These are phyloP conservation scores for Apiotrichum gracile DNA, from an alignment of 1,284 basidiomycete species.

Conservation along the genomic window DNA sequence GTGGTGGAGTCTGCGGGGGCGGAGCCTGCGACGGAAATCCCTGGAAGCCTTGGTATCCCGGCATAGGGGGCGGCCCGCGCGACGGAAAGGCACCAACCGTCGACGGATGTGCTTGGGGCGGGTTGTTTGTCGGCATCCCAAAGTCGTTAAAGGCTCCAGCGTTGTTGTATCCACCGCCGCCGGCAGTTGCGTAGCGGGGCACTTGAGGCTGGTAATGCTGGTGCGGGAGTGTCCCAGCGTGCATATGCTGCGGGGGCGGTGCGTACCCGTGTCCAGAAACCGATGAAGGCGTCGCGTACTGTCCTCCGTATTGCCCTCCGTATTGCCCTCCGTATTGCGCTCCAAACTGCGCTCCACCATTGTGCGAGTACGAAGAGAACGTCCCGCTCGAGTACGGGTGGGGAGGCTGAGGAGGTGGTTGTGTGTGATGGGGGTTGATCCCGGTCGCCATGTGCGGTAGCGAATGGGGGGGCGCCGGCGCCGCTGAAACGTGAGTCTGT, in stretches of 20 bases:
- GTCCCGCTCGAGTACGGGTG: not conserved
- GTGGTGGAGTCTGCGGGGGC: not conserved
- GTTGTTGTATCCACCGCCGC: not conserved
- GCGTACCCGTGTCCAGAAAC: not conserved
- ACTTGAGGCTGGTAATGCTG: not conserved
- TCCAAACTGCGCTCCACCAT: not conserved
- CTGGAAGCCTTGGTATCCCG: constrained; percentile 1
- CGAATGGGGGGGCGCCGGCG: constrained; percentile 2
- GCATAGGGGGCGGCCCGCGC: not conserved
- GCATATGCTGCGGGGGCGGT: not conserved
- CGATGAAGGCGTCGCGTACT: not conserved
- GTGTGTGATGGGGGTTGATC: not conserved
- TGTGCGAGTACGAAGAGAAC: not conserved
- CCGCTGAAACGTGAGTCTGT: not conserved
- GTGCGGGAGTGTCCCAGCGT: not conserved
- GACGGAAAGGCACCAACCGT: not conserved
- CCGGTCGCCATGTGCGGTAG: not conserved
- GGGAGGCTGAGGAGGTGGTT: not conserved
- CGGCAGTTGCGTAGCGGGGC: not conserved
- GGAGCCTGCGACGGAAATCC: not conserved
- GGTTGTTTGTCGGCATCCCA: not conserved
- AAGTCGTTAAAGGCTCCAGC: not conserved
- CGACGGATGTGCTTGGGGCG: not conserved
- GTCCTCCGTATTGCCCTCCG: no score
- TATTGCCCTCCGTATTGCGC: no score